These are phyloP conservation scores for Daldinia sp. DNA, from an alignment of 2,329 filamentous ascomycete species.

Conservation along the genomic window DNA sequence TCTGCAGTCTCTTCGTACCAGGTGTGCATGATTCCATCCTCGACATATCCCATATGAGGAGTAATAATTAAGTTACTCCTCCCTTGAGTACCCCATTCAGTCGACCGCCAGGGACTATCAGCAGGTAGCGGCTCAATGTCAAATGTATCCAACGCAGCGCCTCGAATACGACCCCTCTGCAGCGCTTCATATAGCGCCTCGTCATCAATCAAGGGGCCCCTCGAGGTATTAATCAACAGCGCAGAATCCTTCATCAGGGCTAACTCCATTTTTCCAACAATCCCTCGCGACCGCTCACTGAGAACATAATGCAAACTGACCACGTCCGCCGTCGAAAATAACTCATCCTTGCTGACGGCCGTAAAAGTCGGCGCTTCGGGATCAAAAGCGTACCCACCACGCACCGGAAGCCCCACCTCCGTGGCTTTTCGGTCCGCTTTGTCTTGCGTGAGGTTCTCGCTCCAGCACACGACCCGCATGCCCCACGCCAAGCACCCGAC, in stretches of 20 bases:
- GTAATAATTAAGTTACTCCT: slow-evolving; percentile 72
- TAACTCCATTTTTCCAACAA: slow-evolving; percentile 69
- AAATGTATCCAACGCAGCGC: slow-evolving; percentile 80
- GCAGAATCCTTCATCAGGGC: slow-evolving; percentile 70
- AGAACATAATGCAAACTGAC: slow-evolving; percentile 77
- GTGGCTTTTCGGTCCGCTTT: slow-evolving; percentile 68
- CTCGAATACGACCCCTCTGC: slow-evolving; percentile 69
- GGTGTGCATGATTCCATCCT: slow-evolving; percentile 70
- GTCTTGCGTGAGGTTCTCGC: slow-evolving; percentile 71
- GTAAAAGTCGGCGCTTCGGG: slow-evolving; percentile 62
- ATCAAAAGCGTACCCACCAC: slow-evolving; percentile 47
- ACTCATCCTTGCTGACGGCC: slow-evolving; percentile 70
- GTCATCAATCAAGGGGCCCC: too few species aligned
- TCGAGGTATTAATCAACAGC: slow-evolving; percentile 77
- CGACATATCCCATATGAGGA: slow-evolving; percentile 81
- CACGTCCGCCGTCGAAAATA: slow-evolving; percentile 73
- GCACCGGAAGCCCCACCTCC: slow-evolving; percentile 62
- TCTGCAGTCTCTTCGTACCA: slow-evolving; percentile 77
- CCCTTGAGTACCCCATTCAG: slow-evolving; percentile 71
- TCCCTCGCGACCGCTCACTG: slow-evolving; percentile 70
- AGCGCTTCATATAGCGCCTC: slow-evolving; percentile 72
- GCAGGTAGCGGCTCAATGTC: slow-evolving; percentile 75
- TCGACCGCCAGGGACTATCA: slow-evolving; percentile 75
- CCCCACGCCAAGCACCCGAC: slow-evolving; percentile 71
- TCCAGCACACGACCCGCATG: slow-evolving; percentile 75